Evolutionary conservation across 108 stramenopile species (phyloP), one percentile per base, ranked within the genome.

Genomic region (Schizochytrium sp.): DNA sequence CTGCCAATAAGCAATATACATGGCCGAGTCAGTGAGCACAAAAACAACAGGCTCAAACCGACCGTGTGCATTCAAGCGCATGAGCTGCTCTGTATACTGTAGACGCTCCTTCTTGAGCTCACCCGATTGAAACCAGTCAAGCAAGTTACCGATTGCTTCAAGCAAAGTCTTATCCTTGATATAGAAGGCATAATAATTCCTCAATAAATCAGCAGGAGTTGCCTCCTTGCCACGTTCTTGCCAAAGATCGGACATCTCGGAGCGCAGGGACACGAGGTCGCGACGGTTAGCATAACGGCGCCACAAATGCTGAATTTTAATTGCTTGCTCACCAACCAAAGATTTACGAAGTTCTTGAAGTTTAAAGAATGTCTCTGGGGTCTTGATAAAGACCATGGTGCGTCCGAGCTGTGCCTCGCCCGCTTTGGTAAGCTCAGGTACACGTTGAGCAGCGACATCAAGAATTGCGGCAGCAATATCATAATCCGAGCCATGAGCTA

Each of bases 321-420:
- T 83, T n/a, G 53, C 76, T 40, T 83, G 76, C 76, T 55, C 76
- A 28, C 76, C 53, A 38, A 83, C 76, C 28, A 83, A 53, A 10
- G 47, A 49, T 3, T 83, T 83, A 53, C 76, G 76, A 47, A 83
- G n/a, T 28, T 83, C 76, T 42, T 83, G 76, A 17, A 83, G 19
- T 53, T 83, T 55, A 28, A 55, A 49, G 53, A 38, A 83, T 47
- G 76, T 83, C 3, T 83, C 76, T 1, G 76, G 76, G 40, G 50
- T 38, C 53, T 83, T 83, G 53, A 83, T 83, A 2, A 83, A 83
- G 53, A 83, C 76, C 76, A 55, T 83, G 76, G 76, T 1, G 1
- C 3, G 76, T 10, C 76, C 76, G 76, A 83, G 76, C 76, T 83
- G 76, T 8, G 76, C 76, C 53, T 83, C 76, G 45, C 76, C 76